Evolutionary conservation across 129 eudicot species (phyloP).

Genomic region (Centrapalus pauciflorus): DNA sequence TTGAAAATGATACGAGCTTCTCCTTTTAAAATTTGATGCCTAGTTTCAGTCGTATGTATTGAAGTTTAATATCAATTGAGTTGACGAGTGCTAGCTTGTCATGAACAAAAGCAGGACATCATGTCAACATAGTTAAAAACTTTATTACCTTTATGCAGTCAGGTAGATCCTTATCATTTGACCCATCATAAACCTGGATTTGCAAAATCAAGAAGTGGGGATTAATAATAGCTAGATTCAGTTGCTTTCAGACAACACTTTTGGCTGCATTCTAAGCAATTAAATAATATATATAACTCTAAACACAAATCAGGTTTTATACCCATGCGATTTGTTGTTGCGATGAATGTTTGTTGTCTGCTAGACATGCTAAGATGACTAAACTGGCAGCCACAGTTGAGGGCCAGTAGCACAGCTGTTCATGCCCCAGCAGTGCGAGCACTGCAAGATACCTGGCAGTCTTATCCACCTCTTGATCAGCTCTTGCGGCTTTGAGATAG

Average conservation of each 20-base stretch:
- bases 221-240: conserved; percentile 17
- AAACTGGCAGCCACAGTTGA: conserved; percentile 95
- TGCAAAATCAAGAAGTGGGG: conserved; percentile 5
- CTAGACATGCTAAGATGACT: conserved; percentile 66
- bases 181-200: conserved; percentile 54
- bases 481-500: conserved; percentile 87
- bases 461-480: conserved; percentile 50
- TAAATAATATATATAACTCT: neutral
- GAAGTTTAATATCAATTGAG: neutral
- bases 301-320: conserved; percentile 5
- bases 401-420: conserved; percentile 83
- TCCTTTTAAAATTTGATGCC: neutral
- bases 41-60: neutral
- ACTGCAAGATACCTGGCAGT: conserved; percentile 66
- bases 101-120: too few relatives aligned
- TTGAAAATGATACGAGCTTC: neutral
- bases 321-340: conserved; percentile 58
- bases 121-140: too few relatives aligned
- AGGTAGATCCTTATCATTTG: conserved; percentile 60
- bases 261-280: conserved; percentile 2
- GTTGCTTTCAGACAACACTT: conserved; percentile 1
- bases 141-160: conserved; percentile 74
- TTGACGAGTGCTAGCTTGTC: too few relatives aligned
- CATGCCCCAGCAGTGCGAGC: conserved; percentile 62
- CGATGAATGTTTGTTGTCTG: conserved; percentile 50